A percentile compares a stretch with the other conserved stretches of the same genome.
Conservation (phyloP, 129 eudicot genomes). For the Centaurea solstitialis region DNA sequence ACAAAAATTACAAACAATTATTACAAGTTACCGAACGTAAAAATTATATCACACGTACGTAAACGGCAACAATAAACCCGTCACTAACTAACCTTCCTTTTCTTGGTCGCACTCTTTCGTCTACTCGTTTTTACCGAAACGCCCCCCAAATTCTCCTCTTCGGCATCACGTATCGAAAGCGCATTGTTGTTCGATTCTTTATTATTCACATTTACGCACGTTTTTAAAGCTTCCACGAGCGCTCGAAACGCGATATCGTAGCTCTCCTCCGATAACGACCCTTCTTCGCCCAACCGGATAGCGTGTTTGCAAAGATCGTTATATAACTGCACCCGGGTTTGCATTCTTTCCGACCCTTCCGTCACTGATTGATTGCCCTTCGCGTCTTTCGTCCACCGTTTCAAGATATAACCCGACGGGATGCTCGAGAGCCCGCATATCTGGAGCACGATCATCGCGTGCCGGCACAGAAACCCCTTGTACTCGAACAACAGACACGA, state of each 20-base stretch:
- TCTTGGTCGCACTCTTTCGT: constrained; percentile 42
- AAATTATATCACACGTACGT: background rate
- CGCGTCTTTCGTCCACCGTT: constrained; percentile 47
- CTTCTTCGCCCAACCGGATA: constrained; percentile 39
- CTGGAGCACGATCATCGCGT: constrained; percentile 34
- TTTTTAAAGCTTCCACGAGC: constrained; percentile 37
- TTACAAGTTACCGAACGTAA: background rate
- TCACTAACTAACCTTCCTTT: constrained; percentile 39
- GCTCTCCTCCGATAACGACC: constrained; percentile 37
- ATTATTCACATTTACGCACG: constrained; percentile 40
- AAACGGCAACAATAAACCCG: background rate
- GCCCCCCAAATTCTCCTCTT: constrained; percentile 29
- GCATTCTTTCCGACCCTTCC: constrained; percentile 11
- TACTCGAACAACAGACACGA: constrained; percentile 44
- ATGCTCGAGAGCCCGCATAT: constrained; percentile 20
- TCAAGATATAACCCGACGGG: constrained; percentile 33
- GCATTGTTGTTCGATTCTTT: constrained; percentile 25
- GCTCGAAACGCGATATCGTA: constrained; percentile 40
- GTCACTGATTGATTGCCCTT: constrained; percentile 14
- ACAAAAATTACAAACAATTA: background rate
- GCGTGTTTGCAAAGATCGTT: constrained; percentile 43
- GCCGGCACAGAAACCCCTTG: constrained; percentile 37
- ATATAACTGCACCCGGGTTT: constrained; percentile 34
- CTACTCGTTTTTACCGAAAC: constrained; percentile 32
- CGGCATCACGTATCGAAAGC: constrained; percentile 33